phyloP scores from a whole-genome alignment of 73 alveolate species.

The Paramecium tetraurelia region DNA sequence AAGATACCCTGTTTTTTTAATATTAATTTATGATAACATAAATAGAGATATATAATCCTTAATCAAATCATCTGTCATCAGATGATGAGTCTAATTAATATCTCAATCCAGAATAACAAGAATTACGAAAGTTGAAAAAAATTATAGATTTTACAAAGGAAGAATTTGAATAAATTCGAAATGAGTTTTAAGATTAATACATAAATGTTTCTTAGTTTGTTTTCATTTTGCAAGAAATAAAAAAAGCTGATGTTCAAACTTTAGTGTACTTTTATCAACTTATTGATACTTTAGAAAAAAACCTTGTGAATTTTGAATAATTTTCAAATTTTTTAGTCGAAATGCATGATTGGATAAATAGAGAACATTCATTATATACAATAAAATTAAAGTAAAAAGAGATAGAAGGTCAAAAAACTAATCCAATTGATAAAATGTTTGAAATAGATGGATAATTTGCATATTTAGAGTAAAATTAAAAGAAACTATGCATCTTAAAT shows the following conservation, averaged over 20 bases:
- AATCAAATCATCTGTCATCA: not conserved
- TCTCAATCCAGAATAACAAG: not conserved
- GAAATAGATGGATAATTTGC: constrained; percentile 11
- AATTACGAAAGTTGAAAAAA: not conserved
- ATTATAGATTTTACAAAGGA: not conserved
- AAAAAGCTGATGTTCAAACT: not conserved
- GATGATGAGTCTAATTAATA: not conserved
- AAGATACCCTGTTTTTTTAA: not conserved
- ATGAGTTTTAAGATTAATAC: not conserved
- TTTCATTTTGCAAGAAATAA: not conserved
- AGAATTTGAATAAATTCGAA: not conserved
- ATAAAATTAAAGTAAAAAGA: constrained; percentile 2
- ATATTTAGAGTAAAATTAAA: constrained; percentile 16
- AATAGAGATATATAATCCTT: not conserved
- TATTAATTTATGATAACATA: not conserved
- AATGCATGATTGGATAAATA: constrained; percentile 45
- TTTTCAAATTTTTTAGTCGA: constrained; percentile 45
- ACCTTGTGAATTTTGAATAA: not conserved
- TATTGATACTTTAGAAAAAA: constrained; percentile 14
- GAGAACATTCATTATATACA: not conserved
- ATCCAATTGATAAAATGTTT: not conserved
- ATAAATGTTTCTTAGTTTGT: constrained; percentile 3
- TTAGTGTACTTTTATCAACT: constrained; percentile 5
- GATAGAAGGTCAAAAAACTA: not conserved
- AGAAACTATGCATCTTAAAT: not conserved